Evolutionary conservation across 306 rosid genomes (phyloP), one percentile per base, ranked within the genome.

Genomic region (Quercus aquifolioides): DNA sequence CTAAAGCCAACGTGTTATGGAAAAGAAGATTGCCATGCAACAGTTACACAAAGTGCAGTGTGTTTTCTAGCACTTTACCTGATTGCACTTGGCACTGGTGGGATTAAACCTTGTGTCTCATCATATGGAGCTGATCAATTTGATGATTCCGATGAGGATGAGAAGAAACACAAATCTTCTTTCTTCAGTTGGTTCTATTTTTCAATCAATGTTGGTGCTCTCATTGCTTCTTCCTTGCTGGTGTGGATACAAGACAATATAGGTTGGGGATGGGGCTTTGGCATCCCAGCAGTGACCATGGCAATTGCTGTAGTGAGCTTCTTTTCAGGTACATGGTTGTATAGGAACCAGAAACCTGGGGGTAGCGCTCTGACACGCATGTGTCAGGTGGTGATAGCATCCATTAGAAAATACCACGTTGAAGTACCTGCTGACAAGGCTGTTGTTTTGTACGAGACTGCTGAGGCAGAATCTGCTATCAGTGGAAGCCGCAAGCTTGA

Each of bases 101-200:
- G 97, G 58, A 92, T 92, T 62, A 92, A 90, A 87, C 91, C 97
- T 15, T 92, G 97, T 71, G 94, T 92, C 58, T 90, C 97, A 19
- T 88, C 97, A 60, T 92, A 87, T 25, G 97, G 97, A 69, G 97
- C 97, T 10, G 97, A 92, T 70, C 97, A 92, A 74, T 92, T 92
- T 69, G 97, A 92, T 20, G 97, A 92, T 19, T 73, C 82, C 13
- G 91, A 90, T 52, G 76, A 71, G 4, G 76, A 17, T 21, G 97
- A 92, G 82, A 90, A 92, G 90, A 76, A 87, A 72, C 86, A 74
- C 55, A 90, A 87, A 83, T 79, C 86, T 68, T 90, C 93, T 70
- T 92, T 92, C 95, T 92, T 92, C 87, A 92, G 84, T 55, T 92
- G 94, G 97, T 92, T 88, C 82, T 92, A 92, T 76, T 84, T 92